phyloP scores from a whole-genome alignment of 176 grass and related monocot species.

The Triticum urartu region DNA sequence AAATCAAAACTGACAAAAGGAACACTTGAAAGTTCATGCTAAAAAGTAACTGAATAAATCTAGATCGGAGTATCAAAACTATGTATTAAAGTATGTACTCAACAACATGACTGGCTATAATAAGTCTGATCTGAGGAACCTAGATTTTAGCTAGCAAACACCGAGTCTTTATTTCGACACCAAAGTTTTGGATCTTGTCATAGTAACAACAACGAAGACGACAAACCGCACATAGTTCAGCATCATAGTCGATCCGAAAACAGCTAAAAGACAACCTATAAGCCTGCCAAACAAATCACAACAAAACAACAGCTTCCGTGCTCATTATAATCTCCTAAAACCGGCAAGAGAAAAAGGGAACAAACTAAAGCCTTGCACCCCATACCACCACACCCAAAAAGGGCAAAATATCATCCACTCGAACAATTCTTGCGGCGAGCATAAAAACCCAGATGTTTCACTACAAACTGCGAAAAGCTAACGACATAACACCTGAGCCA shows the following conservation, averaged over 20 bases:
- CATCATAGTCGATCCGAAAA: slow-evolving; percentile 8
- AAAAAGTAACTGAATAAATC: neutral
- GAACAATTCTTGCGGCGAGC: neutral
- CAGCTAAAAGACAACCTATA: slow-evolving; percentile 25
- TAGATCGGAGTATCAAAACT: neutral
- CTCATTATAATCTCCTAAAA: slow-evolving; percentile 17
- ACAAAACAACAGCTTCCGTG: slow-evolving; percentile 26
- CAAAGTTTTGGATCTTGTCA: slow-evolving; percentile 8
- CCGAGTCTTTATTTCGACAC: neutral
- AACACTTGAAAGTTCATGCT: slow-evolving; percentile 4
- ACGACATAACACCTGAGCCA: neutral
- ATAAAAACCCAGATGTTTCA: neutral
- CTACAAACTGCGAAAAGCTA: neutral
- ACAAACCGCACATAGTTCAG: neutral
- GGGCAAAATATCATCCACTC: neutral
- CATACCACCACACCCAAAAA: neutral
- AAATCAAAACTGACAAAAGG: neutral
- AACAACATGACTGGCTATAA: neutral
- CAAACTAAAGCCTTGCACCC: neutral
- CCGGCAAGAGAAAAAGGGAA: neutral
- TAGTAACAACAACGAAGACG: neutral
- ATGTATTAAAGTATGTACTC: neutral
- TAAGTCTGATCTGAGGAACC: neutral
- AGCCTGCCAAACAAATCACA: slow-evolving; percentile 33
- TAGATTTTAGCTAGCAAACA: neutral